These are phyloP conservation scores for Picochlorum sp. DNA, from an alignment of 139 green algal species.

Conservation along the genomic window DNA sequence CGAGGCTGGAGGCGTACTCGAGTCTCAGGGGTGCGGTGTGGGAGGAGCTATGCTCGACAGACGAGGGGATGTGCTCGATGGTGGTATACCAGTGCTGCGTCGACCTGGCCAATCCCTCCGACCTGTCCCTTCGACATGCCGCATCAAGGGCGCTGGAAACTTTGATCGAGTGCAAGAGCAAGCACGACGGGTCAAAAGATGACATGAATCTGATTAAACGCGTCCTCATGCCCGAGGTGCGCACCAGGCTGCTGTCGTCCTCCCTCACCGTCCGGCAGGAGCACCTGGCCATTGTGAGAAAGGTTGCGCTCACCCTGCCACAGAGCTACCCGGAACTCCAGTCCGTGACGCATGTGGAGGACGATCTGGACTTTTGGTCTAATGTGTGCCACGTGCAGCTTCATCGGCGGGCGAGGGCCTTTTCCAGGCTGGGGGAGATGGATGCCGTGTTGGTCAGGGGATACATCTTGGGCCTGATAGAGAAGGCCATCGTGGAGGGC, in stretches of 20 bases:
- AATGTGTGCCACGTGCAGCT: conserved; percentile 80
- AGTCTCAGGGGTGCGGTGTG: conserved; percentile 37
- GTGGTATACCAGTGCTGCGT: conserved; percentile 41
- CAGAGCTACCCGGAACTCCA: conserved; percentile 44
- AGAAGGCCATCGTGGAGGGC: conserved; percentile 55
- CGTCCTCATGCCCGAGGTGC: conserved; percentile 50
- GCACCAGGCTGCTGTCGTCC: conserved; percentile 27
- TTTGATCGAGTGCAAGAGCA: not conserved
- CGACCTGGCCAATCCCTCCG: conserved; percentile 47
- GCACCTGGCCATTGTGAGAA: conserved; percentile 57
- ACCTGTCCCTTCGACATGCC: conserved; percentile 60
- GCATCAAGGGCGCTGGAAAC: conserved; percentile 27
- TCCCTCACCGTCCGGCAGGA: conserved; percentile 64
- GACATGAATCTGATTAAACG: conserved; percentile 23
- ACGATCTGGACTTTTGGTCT: conserved; percentile 65
- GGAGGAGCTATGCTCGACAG: conserved; percentile 14
- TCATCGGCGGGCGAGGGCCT: conserved; percentile 48
- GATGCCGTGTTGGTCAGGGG: conserved; percentile 37
- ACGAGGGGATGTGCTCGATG: conserved; percentile 38
- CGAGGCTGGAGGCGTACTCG: conserved; percentile 52
- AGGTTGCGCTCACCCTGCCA: conserved; percentile 35
- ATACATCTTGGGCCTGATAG: conserved; percentile 56
- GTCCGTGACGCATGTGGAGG: conserved; percentile 42
- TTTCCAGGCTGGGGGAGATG: conserved; percentile 9
- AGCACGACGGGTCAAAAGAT: not conserved